These are phyloP conservation scores for Lineolata rhizophorae DNA, from an alignment of 495 filamentous ascomycete species.

Conservation along the genomic window DNA sequence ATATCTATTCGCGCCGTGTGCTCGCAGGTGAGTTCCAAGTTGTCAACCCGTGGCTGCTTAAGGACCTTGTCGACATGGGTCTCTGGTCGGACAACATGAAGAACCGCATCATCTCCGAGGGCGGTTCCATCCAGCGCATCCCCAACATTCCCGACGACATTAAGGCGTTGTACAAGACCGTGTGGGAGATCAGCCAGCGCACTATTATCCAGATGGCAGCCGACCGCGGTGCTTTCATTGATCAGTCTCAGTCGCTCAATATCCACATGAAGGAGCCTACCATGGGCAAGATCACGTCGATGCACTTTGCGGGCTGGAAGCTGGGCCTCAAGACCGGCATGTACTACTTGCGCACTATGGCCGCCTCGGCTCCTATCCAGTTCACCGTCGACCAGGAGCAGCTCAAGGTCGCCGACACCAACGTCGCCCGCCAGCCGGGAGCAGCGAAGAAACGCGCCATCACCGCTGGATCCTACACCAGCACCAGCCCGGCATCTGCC, in stretches of 20 bases:
- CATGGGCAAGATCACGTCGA: conserved; percentile 98
- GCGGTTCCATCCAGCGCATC: conserved; percentile 89
- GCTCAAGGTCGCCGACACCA: conserved; percentile 73
- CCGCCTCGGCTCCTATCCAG: conserved; percentile 88
- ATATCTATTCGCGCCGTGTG: conserved; percentile 97
- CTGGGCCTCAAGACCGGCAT: conserved; percentile 97
- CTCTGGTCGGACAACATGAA: conserved; percentile 99
- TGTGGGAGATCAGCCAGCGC: conserved; percentile 98
- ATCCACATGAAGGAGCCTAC: conserved; percentile 98
- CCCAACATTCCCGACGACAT: conserved; percentile 88
- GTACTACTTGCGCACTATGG: conserved; percentile 99
- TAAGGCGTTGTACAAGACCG: conserved; percentile 96
- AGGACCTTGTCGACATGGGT: conserved; percentile 93
- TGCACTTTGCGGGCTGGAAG: conserved; percentile 99
- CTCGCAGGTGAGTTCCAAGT: conserved; percentile 97
- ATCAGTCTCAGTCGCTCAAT: conserved; percentile 96
- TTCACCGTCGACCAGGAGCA: conserved; percentile 98
- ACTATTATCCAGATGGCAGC: conserved; percentile 93
- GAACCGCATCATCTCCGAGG: conserved; percentile 96
- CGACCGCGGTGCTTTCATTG: conserved; percentile 93
- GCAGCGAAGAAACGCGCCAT: conserved; percentile 44
- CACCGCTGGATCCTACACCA: conserved; percentile 21
- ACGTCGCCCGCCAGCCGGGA: conserved; percentile 39
- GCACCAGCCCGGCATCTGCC: conserved; percentile 15
- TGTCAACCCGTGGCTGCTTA: conserved; percentile 96